Percentiles rank a stretch among this genome's conserved stretches.
Evolutionary conservation across 2,329 filamentous ascomycete genomes (phyloP).

Genomic region (Diplocarpon mali): DNA sequence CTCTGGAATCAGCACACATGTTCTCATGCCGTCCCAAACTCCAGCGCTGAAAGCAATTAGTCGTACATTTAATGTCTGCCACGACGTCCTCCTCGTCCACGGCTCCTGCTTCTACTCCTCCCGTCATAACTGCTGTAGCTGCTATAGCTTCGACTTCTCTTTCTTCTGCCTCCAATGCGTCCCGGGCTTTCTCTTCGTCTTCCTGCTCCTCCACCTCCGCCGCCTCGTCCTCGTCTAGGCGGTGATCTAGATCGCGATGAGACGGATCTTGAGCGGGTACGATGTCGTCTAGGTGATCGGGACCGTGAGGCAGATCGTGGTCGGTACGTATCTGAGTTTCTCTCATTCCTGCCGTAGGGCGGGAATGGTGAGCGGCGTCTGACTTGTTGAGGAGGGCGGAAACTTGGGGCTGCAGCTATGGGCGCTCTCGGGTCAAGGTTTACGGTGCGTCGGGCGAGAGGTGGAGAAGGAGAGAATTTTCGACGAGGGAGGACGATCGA

Average conservation of each 20-base stretch:
- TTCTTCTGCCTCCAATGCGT: slow-evolving; percentile 29
- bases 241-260: slow-evolving; percentile 31
- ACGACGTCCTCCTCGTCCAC: slow-evolving; percentile 20
- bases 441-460: slow-evolving; percentile 52
- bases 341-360: slow-evolving; percentile 20
- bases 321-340: slow-evolving; percentile 27
- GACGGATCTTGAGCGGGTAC: slow-evolving; percentile 31
- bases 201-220: slow-evolving; percentile 21
- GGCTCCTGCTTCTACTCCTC: slow-evolving; percentile 30
- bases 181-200: slow-evolving; percentile 22
- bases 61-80: slow-evolving; percentile 16
- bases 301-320: slow-evolving; percentile 31
- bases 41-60: slow-evolving; percentile 18
- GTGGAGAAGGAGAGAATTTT: slow-evolving; percentile 72
- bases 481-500: slow-evolving; percentile 28
- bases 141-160: slow-evolving; percentile 51
- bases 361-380: slow-evolving; percentile 21
- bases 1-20: slow-evolving; percentile 7
- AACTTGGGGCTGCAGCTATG: slow-evolving; percentile 8
- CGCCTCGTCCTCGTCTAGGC: slow-evolving; percentile 17
- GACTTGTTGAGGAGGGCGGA: slow-evolving; percentile 19
- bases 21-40: slow-evolving; percentile 15
- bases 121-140: slow-evolving; percentile 48
- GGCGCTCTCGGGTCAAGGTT: slow-evolving; percentile 43
- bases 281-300: slow-evolving; percentile 29